These are phyloP conservation scores for Wickerhamomyces bovis DNA, from an alignment of 805 yeast species.

Conservation along the genomic window DNA sequence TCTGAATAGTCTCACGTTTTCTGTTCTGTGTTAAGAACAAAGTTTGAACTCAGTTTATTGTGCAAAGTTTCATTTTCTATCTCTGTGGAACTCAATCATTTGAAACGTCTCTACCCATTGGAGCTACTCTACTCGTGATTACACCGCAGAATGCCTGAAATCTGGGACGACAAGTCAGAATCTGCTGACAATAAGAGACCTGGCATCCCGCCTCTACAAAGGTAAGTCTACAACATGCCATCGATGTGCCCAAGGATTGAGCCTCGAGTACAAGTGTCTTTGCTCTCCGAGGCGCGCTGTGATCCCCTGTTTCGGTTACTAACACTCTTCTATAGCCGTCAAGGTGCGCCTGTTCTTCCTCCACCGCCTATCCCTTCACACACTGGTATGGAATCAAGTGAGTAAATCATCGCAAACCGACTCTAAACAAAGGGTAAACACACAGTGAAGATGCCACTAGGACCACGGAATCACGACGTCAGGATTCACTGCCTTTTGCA, in stretches of 20 bases:
- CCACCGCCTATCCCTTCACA: slow-evolving; percentile 36
- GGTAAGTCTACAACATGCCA: slow-evolving; percentile 16
- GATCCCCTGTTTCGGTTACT: neutral
- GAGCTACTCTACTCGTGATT: neutral
- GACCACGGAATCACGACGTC: neutral
- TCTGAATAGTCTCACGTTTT: neutral
- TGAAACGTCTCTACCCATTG: neutral
- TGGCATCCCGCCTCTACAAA: slow-evolving; percentile 23
- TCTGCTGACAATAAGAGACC: slow-evolving; percentile 21
- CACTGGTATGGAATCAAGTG: slow-evolving; percentile 21
- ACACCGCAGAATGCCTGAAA: slow-evolving; percentile 17
- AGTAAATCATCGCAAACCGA: slow-evolving; percentile 5
- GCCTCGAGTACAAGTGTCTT: neutral
- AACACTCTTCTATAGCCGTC: slow-evolving; percentile 36
- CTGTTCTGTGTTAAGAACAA: neutral
- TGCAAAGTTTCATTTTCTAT: neutral
- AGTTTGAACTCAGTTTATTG: neutral
- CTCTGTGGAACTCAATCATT: neutral
- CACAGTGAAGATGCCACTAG: neutral
- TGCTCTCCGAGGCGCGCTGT: neutral
- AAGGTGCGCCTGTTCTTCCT: slow-evolving; percentile 51
- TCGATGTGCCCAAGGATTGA: neutral
- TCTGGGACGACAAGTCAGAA: slow-evolving; percentile 23
- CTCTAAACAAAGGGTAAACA: neutral
- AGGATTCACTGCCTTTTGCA: neutral